phyloP scores from a whole-genome alignment of 2,329 filamentous ascomycete genomes.

The Penicillium aurantiogriseum region DNA sequence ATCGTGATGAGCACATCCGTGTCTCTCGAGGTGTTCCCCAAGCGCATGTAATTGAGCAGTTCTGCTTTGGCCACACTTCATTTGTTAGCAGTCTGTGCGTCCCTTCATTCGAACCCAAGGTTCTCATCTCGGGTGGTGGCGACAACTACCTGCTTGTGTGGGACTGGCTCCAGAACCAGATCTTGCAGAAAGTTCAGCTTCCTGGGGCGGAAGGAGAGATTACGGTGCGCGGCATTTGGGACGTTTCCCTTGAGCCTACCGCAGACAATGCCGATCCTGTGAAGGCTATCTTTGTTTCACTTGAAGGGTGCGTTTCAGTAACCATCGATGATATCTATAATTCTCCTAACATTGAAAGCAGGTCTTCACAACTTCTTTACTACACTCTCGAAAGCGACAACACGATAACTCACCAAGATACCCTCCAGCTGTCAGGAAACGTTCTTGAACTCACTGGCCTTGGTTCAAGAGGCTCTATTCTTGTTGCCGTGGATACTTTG shows the following conservation, averaged over 20 bases:
- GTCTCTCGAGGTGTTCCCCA: conserved; percentile 79
- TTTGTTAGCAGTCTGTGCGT: conserved; percentile 79
- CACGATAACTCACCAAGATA: conserved; percentile 50
- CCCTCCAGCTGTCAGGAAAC: conserved; percentile 62
- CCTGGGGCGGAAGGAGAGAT: conserved; percentile 30
- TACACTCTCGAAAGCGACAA: conserved; percentile 57
- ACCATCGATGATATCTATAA: not conserved
- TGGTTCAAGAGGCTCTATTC: conserved; percentile 31
- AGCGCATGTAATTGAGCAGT: conserved; percentile 81
- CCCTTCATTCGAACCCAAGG: conserved; percentile 53
- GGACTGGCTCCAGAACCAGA: conserved; percentile 64
- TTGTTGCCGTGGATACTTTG: conserved; percentile 56
- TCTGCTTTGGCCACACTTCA: conserved; percentile 82
- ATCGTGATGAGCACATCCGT: conserved; percentile 81
- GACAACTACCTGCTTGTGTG: conserved; percentile 77
- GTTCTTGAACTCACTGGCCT: conserved; percentile 57
- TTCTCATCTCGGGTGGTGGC: conserved; percentile 82
- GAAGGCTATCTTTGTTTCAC: conserved; percentile 49
- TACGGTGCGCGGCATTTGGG: conserved; percentile 55
- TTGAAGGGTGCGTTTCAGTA: conserved; percentile 55
- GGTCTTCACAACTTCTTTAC: conserved; percentile 66
- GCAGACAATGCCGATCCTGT: conserved; percentile 10
- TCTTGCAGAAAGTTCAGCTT: conserved; percentile 35
- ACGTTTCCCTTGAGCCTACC: conserved; percentile 27
- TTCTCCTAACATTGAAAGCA: conserved; percentile 47